phyloP scores from a whole-genome alignment of 352 stramenopile genomes.

The Phytophthora chlamydospora region DNA sequence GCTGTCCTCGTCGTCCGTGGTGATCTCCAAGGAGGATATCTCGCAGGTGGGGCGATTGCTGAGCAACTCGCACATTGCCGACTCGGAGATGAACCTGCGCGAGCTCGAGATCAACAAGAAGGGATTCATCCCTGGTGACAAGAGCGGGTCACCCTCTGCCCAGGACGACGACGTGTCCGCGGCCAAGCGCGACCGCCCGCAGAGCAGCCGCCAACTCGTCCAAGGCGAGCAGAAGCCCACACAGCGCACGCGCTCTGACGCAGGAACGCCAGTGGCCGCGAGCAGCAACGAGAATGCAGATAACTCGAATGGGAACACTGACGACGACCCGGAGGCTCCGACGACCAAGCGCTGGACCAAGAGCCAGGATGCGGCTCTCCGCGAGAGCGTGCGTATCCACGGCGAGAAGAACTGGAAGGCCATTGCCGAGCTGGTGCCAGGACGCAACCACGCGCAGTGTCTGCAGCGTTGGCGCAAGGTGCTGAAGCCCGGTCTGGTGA shows the following conservation, averaged over 20 bases:
- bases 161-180: constrained; percentile 42
- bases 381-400: constrained; percentile 82
- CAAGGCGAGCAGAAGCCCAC: constrained; percentile 68
- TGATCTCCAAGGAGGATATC: constrained; percentile 86
- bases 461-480: constrained; percentile 93
- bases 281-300: constrained; percentile 32
- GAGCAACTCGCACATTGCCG: constrained; percentile 80
- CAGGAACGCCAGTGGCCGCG: constrained; percentile 21
- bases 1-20: constrained; percentile 71
- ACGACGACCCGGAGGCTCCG: constrained; percentile 74
- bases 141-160: constrained; percentile 11
- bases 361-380: constrained; percentile 83
- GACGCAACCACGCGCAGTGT: constrained; percentile 89
- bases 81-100: constrained; percentile 80
- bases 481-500: constrained; percentile 94
- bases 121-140: constrained; percentile 40
- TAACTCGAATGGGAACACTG: constrained; percentile 44
- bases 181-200: constrained; percentile 72
- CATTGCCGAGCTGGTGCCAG: constrained; percentile 84
- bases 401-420: constrained; percentile 92
- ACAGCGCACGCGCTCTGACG: constrained; percentile 63
- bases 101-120: constrained; percentile 83
- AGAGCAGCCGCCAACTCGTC: constrained; percentile 66
- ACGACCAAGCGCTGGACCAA: constrained; percentile 90
- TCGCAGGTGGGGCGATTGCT: constrained; percentile 65